Base-by-base conservation (phyloP, 495 filamentous ascomycete species). In the Aspergillus campestris region DNA sequence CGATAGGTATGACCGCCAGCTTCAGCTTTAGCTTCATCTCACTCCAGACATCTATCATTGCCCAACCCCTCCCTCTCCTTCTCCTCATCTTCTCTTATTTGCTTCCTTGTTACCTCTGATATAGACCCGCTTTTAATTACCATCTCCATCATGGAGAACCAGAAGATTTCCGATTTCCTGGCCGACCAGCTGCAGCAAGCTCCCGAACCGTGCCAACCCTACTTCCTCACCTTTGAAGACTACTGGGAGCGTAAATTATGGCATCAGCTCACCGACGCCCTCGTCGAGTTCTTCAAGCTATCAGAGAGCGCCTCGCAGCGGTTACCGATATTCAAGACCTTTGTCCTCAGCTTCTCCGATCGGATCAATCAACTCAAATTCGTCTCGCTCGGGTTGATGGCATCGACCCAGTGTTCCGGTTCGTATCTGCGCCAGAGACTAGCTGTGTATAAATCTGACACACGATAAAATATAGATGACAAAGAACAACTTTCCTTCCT, bases 321-420 rank as follows among this genome's bases (percentile, higher is more conserved):
- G 56, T 78, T 97, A 71, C 72, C 81, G 40, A 79, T 97, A 64
- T 99, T 89, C 75, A 86, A 91, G 66, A 82, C 78, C 57, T 99
- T 99, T 73, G 84, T 99, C 64, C 79, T 89, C 62, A 91, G 84
- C 67, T 99, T 99, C 60, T 84, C 88, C 46, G 88, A 94, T 55
- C 95, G 92, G 77, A 95, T 97, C 75, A 99, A 97, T 71, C 89
- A 96, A 71, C 80, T 97, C 35, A 95, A 95, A 75, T 85, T 97
- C 45, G 94, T 97, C 52, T 79, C 82, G 47, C 71, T 99, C 42
- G 94, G 89, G 5, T 74, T 97, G 60, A 81, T 83, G 64, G 84
- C 92, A 24, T 86, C 88, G 36, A 78, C 83, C 52, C 84, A 95
- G 74, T 95, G 87, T 69, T 78, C 72, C 77, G 86, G 92, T 96